Base-by-base conservation (phyloP, 257 asterid species). In the Eustoma russellianum region DNA sequence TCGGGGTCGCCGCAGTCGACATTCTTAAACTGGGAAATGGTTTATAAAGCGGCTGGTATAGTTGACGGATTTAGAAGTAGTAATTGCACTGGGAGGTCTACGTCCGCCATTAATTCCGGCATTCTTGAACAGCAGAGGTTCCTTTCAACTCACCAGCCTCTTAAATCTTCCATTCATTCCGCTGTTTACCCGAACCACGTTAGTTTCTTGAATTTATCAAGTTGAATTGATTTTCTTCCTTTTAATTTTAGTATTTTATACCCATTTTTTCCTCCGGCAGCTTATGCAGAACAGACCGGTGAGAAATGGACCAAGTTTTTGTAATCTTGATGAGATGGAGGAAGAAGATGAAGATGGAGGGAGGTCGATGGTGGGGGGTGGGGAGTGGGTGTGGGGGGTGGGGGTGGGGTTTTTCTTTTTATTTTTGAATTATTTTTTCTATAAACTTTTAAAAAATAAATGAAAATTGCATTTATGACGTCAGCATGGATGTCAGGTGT, bases 1-100 rank as follows among this genome's bases (percentile, higher is more conserved):
- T 72, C 90, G 9, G 76, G 83, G 11, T 86, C 95, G 4, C 30
- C 30, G 0, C 83, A 78, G 51, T 86, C 95, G 17, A 78, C 86
- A 7, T 61, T 72, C 80, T 48, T n/a, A n/a, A n/a, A n/a, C n/a
- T 77, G 66, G 68, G 81, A 72, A 57, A 75, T 83, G 51, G 70
- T 81, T 54, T 67, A 63, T 68, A 77, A 59, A 47, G 83, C 84
- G 46, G 88, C 81, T 6, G 87, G 81, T 41, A 77, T 63, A 50
- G 79, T 78, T 13, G 79, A 76, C 6, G 73, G 66, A 65, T 72
- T 77, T 49, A 81, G 71, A 45, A 73, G 75, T n/a, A 24, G 30
- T 24, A 24, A 24, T 24, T 24, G 30, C 30, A 63, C 17, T 70
- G 71, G 55, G 61, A 75, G 56, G 6, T 77, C 43, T 13, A 62